phyloP scores from a whole-genome alignment of 352 stramenopile species.

The Aphanomyces invadans region DNA sequence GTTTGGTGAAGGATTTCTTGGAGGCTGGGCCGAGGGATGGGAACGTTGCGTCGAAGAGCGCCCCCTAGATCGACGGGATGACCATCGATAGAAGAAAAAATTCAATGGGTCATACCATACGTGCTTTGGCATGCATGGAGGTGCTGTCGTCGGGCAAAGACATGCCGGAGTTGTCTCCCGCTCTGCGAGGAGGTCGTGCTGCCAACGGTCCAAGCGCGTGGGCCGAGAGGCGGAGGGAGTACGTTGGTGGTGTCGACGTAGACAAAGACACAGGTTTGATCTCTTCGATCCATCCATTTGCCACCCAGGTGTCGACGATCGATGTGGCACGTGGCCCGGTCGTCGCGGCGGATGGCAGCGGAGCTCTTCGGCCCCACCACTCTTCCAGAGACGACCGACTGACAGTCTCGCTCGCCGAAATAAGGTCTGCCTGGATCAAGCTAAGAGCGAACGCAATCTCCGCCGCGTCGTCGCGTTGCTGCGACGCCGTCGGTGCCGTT shows the following conservation, averaged over 20 bases:
- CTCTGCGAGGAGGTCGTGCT: background rate
- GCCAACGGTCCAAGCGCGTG: background rate
- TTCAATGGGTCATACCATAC: no score
- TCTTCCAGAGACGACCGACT: background rate
- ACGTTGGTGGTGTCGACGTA: background rate
- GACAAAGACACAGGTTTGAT: background rate
- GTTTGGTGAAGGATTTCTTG: constrained; percentile 32
- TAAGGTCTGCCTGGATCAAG: constrained; percentile 3
- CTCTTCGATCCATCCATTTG: background rate
- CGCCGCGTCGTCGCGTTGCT: background rate
- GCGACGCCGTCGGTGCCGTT: no score
- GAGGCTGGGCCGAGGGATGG: background rate
- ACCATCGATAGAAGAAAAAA: no score
- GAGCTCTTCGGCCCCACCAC: background rate
- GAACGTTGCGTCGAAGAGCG: background rate
- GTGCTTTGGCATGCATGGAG: background rate
- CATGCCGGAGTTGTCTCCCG: background rate
- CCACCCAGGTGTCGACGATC: background rate
- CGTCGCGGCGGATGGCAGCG: background rate
- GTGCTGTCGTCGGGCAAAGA: background rate
- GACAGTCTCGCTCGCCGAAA: background rate
- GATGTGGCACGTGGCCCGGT: no score
- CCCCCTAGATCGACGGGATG: background rate
- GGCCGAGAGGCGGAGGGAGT: background rate
- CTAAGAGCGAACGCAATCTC: background rate